Percentiles rank a stretch among this genome's conserved stretches.
Conservation (phyloP, 768 basidiomycete species). For the Pulveroboletus ravenelii region DNA sequence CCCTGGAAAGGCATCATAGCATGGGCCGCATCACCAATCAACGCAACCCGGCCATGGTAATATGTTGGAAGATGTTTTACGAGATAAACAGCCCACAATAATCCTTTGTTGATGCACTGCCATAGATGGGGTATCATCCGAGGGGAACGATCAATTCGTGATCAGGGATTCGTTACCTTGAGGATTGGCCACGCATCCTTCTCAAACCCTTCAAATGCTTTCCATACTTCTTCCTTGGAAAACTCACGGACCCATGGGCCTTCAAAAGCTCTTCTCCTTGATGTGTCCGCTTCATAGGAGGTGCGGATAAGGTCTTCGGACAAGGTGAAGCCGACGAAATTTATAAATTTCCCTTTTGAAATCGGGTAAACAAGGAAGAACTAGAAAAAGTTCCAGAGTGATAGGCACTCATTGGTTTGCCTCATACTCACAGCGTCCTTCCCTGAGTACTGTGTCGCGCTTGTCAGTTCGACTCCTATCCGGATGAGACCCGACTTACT, state of each 20-base stretch:
- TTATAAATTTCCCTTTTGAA: slow-evolving; percentile 51
- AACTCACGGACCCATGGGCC: slow-evolving; percentile 47
- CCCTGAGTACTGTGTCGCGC: slow-evolving; percentile 48
- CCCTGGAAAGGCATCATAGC: slow-evolving; percentile 42
- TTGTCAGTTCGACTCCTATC: neutral
- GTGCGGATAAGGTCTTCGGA: slow-evolving; percentile 51
- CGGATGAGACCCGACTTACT: slow-evolving; percentile 30
- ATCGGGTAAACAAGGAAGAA: slow-evolving; percentile 62
- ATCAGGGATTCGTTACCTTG: slow-evolving; percentile 35
- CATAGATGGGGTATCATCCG: neutral
- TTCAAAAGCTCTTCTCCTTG: slow-evolving; percentile 12
- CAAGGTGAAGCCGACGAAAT: slow-evolving; percentile 58
- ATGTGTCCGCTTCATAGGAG: slow-evolving; percentile 25
- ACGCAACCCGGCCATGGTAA: slow-evolving; percentile 47
- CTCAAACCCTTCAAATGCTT: slow-evolving; percentile 51
- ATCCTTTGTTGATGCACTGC: slow-evolving; percentile 50
- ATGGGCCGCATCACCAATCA: slow-evolving; percentile 42
- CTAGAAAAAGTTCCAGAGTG: slow-evolving; percentile 30
- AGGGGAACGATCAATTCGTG: neutral
- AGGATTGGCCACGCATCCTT: slow-evolving; percentile 54
- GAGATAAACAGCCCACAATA: slow-evolving; percentile 62
- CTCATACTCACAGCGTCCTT: slow-evolving; percentile 38
- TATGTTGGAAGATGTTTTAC: slow-evolving; percentile 48
- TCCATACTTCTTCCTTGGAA: slow-evolving; percentile 41
- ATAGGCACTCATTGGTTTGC: neutral